These are phyloP conservation scores for Phanerodontia chrysosporium DNA, from an alignment of 768 basidiomycete species.

Conservation along the genomic window DNA sequence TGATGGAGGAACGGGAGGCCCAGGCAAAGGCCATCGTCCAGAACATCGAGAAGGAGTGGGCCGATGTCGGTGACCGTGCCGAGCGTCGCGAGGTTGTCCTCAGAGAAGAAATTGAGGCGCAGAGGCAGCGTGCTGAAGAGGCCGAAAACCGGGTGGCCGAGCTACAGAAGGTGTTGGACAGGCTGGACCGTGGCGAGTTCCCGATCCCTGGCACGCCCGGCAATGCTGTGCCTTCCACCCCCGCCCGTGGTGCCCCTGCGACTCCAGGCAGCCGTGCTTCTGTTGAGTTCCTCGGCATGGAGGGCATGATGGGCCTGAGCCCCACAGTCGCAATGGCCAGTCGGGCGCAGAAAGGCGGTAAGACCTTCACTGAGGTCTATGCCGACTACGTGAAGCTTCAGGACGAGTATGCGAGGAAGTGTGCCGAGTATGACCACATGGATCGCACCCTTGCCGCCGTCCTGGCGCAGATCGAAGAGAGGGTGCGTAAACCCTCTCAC, in stretches of 20 bases:
- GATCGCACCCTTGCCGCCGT: slow-evolving; percentile 76
- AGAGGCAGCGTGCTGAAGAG: slow-evolving; percentile 62
- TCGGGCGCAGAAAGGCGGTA: slow-evolving; percentile 74
- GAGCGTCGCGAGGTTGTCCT: slow-evolving; percentile 64
- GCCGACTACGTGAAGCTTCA: slow-evolving; percentile 85
- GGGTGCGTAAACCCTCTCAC: slow-evolving; percentile 44
- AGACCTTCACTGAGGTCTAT: slow-evolving; percentile 93
- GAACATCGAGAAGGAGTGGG: slow-evolving; percentile 79
- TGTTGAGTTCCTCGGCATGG: slow-evolving; percentile 36
- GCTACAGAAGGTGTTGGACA: slow-evolving; percentile 66
- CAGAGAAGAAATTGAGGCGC: slow-evolving; percentile 67
- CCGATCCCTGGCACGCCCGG: slow-evolving; percentile 42
- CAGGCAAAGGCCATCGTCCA: slow-evolving; percentile 82
- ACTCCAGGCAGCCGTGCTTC: slow-evolving; percentile 27
- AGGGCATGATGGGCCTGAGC: slow-evolving; percentile 68
- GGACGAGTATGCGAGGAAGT: slow-evolving; percentile 74
- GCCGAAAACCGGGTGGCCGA: slow-evolving; percentile 70
- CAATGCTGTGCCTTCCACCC: slow-evolving; percentile 20
- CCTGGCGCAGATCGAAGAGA: slow-evolving; percentile 86
- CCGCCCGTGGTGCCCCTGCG: slow-evolving; percentile 39
- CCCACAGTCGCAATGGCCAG: slow-evolving; percentile 87
- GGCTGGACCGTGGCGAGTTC: slow-evolving; percentile 69
- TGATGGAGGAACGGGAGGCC: slow-evolving; percentile 87
- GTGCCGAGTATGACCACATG: slow-evolving; percentile 80
- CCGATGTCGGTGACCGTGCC: slow-evolving; percentile 62